A percentile compares a stretch with the other conserved stretches of the same genome.
phyloP scores from a whole-genome alignment of 306 rosid genomes.

The Dalbergia cultrata region DNA sequence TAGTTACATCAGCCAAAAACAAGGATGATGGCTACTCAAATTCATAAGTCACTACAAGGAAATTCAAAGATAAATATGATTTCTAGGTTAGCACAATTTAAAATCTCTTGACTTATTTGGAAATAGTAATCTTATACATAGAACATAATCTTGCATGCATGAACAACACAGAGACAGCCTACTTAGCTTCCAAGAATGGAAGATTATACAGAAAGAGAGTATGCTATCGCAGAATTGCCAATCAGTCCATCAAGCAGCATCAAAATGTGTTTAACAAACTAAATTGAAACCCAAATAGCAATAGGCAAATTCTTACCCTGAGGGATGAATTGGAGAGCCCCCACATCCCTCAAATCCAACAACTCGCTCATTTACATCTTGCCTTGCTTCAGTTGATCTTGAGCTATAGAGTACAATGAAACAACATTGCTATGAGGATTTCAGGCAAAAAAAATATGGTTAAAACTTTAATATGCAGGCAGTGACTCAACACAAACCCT shows the following conservation, averaged over 20 bases:
- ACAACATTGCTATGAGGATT: background rate
- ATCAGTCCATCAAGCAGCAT: background rate
- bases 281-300: slow-evolving; percentile 9
- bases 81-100: background rate
- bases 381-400: slow-evolving; percentile 52
- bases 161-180: background rate
- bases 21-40: slow-evolving; percentile 1
- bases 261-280: background rate
- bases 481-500: background rate
- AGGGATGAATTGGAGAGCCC: slow-evolving; percentile 53
- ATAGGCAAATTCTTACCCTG: slow-evolving; percentile 56
- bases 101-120: slow-evolving; percentile 12
- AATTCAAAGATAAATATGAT: slow-evolving; percentile 16
- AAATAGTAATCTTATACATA: background rate
- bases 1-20: slow-evolving; percentile 15
- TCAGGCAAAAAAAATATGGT: background rate
- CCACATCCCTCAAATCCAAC: slow-evolving; percentile 54
- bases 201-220: background rate
- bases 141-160: background rate
- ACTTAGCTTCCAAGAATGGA: slow-evolving; percentile 8
- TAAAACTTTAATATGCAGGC: slow-evolving; percentile 14
- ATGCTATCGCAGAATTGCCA: too few species aligned
- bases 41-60: background rate
- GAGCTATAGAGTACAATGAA: slow-evolving; percentile 55
- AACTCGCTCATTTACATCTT: slow-evolving; percentile 48